phyloP scores from a whole-genome alignment of 331 rosid genomes.

The Telfairia occidentalis region DNA sequence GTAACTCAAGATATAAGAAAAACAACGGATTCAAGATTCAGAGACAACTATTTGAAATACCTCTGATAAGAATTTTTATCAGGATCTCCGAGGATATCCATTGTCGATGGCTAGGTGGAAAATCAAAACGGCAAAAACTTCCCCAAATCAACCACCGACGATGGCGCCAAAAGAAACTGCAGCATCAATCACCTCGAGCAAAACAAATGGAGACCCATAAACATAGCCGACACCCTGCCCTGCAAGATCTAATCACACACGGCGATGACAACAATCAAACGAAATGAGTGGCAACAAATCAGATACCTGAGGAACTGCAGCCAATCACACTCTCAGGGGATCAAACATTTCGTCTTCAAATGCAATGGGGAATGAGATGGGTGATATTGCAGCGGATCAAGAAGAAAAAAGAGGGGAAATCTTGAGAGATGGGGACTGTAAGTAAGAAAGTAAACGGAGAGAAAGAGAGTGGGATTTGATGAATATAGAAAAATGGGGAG shows the following conservation, averaged over 20 bases:
- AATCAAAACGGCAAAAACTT: not conserved
- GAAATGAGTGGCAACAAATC: not conserved
- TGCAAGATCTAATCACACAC: not conserved
- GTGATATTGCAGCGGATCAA: not conserved
- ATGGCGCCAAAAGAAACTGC: not conserved
- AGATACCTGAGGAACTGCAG: not conserved
- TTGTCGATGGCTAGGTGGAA: not conserved
- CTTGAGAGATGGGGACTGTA: not conserved
- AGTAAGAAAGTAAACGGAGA: not conserved
- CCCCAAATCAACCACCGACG: not conserved
- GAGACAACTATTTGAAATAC: not conserved
- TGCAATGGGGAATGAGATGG: not conserved
- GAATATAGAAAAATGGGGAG: constrained; percentile 2
- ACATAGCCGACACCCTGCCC: constrained; percentile 1
- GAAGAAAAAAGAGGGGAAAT: not conserved
- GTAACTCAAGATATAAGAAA: not conserved
- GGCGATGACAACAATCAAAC: not conserved
- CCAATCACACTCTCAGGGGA: not conserved
- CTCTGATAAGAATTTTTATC: not conserved
- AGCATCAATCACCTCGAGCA: constrained; percentile 4
- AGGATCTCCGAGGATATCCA: constrained; percentile 6
- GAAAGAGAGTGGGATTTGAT: not conserved
- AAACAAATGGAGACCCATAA: not conserved
- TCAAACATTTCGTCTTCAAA: not conserved
- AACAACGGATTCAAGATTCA: not conserved